Conservation (phyloP, 139 green algal species). For the Mesostigma viride region DNA sequence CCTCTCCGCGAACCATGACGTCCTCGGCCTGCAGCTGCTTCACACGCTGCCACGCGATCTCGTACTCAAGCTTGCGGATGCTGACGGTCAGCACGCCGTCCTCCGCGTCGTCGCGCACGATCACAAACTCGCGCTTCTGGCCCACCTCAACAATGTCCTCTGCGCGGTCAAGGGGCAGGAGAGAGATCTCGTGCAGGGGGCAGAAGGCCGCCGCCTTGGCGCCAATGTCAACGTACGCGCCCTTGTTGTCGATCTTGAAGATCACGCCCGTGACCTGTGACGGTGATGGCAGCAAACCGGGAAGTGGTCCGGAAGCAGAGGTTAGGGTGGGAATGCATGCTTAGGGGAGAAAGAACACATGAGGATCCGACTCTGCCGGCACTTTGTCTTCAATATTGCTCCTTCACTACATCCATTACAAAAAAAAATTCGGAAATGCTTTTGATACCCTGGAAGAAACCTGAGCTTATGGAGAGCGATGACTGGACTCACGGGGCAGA, state of each 20-base stretch:
- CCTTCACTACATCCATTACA: background rate
- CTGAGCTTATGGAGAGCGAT: no score
- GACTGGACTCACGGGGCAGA: no score
- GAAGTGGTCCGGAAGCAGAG: background rate
- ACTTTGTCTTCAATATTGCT: background rate
- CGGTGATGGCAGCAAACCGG: background rate
- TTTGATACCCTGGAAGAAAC: no score
- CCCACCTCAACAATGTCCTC: slow-evolving; percentile 38
- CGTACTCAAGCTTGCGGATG: slow-evolving; percentile 64
- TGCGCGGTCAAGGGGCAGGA: slow-evolving; percentile 31
- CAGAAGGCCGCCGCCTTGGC: slow-evolving; percentile 77
- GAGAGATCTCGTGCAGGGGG: slow-evolving; percentile 58
- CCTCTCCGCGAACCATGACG: slow-evolving; percentile 54
- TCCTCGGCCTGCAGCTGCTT: slow-evolving; percentile 62
- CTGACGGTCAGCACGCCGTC: slow-evolving; percentile 63
- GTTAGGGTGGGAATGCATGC: background rate
- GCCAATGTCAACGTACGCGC: slow-evolving; percentile 85
- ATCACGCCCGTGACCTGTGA: slow-evolving; percentile 52
- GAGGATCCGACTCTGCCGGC: no score
- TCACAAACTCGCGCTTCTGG: slow-evolving; percentile 69
- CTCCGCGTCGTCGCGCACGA: slow-evolving; percentile 61
- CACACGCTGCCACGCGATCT: slow-evolving; percentile 29
- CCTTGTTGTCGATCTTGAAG: slow-evolving; percentile 66
- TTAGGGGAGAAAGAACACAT: background rate
- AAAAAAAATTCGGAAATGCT: no score